Evolutionary conservation across 2,329 filamentous ascomycete genomes (phyloP), one percentile per base, ranked within the genome.

Genomic region (Cladosporium sp.): DNA sequence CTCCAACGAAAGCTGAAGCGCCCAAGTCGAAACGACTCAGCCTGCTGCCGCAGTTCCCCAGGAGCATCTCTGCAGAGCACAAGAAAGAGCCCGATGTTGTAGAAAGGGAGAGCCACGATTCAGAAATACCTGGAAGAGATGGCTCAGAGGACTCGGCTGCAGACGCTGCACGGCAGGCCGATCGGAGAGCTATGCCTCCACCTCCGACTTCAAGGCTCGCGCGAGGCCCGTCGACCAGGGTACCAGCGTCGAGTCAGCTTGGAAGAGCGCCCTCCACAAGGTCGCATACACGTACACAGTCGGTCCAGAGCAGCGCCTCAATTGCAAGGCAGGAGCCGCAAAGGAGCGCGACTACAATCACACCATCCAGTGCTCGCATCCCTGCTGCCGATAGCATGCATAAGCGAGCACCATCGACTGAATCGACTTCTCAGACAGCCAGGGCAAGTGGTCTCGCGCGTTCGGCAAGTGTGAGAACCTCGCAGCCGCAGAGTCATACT

Each of bases 21-120:
- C 65, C 70, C 1, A 72, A 70, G 53, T 67, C 70, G 64, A 65
- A 76, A 65, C 67, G 74, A 43, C 65, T 73, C 34, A 76, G 74
- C 63, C 65, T 76, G 56, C 68, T 76, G 23, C 74, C 74, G 49
- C 70, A 71, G 51, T 74, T 73, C 62, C 67, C 69, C 28, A 67
- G 71, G 49, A 72, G 70, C 51, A 43, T 57, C 25, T 70, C 72
- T 6, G 65, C 60, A 21, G 71, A 72, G 14, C 67, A 67, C 49
- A 67, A 69, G 60, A 72, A 72, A 51, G 71, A 73, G 48, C 65
- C 70, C 28, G 67, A 69, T 36, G 66, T 69, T 32, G 67, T 65
- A 39, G 65, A 65, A n/a, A 51, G 34, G 39, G 66, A 59, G 54
- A 53, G 32, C 16, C 28, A 25, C n/a, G 43, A 64, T 30, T 30